These are phyloP conservation scores for Parastagonospora nodorum DNA, from an alignment of 2,329 filamentous ascomycete genomes.

Conservation along the genomic window DNA sequence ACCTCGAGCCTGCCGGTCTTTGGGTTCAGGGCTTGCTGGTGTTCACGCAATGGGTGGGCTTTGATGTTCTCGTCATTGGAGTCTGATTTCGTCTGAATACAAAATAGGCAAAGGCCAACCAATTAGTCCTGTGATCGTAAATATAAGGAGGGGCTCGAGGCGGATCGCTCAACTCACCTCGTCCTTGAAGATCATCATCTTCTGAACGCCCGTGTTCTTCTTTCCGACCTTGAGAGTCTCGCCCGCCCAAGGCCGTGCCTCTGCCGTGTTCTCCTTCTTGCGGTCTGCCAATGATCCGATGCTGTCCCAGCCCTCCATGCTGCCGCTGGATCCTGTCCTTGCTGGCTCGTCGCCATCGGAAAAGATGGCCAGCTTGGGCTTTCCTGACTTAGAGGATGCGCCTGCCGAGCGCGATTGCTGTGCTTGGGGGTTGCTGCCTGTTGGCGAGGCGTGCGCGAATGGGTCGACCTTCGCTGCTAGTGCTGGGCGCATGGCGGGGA, in stretches of 20 bases:
- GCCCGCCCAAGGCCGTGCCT: slow-evolving; percentile 87
- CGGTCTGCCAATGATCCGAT: slow-evolving; percentile 86
- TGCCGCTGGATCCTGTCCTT: slow-evolving; percentile 60
- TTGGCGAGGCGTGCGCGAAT: slow-evolving; percentile 60
- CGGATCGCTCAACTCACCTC: slow-evolving; percentile 70
- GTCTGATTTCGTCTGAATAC: slow-evolving; percentile 57
- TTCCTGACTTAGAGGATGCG: slow-evolving; percentile 65
- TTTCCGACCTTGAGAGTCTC: slow-evolving; percentile 88
- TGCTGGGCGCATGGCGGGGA: slow-evolving; percentile 81
- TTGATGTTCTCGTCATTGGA: slow-evolving; percentile 42
- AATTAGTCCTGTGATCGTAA: slow-evolving; percentile 82
- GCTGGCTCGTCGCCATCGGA: slow-evolving; percentile 70
- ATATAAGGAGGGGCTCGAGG: slow-evolving; percentile 46
- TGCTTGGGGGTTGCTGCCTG: slow-evolving; percentile 69
- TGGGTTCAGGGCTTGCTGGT: slow-evolving; percentile 82
- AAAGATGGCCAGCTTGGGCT: slow-evolving; percentile 88
- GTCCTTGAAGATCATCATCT: slow-evolving; percentile 95
- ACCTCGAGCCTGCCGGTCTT: slow-evolving; percentile 82
- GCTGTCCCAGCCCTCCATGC: slow-evolving; percentile 82
- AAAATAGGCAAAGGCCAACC: slow-evolving; percentile 53
- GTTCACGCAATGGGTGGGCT: slow-evolving; percentile 71
- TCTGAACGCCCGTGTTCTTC: slow-evolving; percentile 74
- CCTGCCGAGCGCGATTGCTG: slow-evolving; percentile 53
- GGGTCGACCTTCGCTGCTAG: slow-evolving; percentile 86
- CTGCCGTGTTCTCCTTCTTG: slow-evolving; percentile 90